Evolutionary conservation across 2,329 filamentous ascomycete genomes (phyloP), one percentile per base, ranked within the genome.

Genomic region (Pseudophaeomoniella oleicola): DNA sequence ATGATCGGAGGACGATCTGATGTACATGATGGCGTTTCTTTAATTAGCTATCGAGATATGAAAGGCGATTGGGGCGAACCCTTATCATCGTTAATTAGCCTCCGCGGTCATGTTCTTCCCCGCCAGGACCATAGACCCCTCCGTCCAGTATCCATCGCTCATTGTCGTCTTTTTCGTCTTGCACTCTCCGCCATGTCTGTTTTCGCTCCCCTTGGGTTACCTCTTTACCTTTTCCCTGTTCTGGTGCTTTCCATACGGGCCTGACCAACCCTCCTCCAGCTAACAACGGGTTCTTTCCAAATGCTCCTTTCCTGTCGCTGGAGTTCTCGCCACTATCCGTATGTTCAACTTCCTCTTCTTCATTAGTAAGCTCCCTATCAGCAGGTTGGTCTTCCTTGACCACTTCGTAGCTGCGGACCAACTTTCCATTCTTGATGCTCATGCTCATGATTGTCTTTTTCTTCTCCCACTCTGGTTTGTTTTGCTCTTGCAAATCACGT

Each of bases 391-490:
- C 19, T 36, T 51, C 37, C 42, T 51, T 51, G 41, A 60, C 56
- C 50, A 41, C 55, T 46, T 53, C 45, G 51, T 42, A 60, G 38
- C 41, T 57, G 41, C 72, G 74, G 3, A 90, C 76, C 2, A 93
- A 75, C 48, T 79, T 86, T 13, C 80, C 78, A 1, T 78, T 79
- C 5, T 78, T 76, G 1, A 94, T 62, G 53, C 94, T 85, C 42
- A 94, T 81, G 50, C 81, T 88, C 45, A 92, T 72, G 1, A 94
- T 80, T 41, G 90, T 78, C 47, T 72, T 75, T 40, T 83, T 71
- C 68, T 88, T 93, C 62, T 94, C 87, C 57, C 86, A 94, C 43
- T 92, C 87, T 0, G 86, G 85, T 36, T 72, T 66, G 3, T 81
- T 78, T 46, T 81, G 81, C 77, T 86, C 92, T 50, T 93, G 83